Percentiles rank a stretch among this genome's conserved stretches.
phyloP scores from a whole-genome alignment of 306 rosid species.

The Pueraria montana region DNA sequence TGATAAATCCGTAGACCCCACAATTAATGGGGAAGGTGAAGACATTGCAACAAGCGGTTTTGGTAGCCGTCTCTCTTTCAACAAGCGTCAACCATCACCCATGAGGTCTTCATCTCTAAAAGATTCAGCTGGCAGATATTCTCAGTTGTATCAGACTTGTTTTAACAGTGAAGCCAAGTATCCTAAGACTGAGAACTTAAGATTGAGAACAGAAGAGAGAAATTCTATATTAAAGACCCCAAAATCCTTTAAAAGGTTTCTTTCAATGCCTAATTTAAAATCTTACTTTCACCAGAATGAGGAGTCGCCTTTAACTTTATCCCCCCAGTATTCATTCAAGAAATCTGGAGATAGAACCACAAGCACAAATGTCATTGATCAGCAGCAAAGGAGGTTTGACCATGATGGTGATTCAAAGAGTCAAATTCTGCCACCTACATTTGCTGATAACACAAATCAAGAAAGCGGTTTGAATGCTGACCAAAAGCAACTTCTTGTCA shows the following conservation, averaged over 20 bases:
- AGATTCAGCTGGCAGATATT: conserved; percentile 62
- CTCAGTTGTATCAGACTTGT: conserved; percentile 69
- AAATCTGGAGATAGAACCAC: conserved; percentile 34
- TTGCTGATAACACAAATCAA: conserved; percentile 29
- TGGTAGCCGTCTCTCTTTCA: conserved; percentile 35
- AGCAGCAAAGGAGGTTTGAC: conserved; percentile 19
- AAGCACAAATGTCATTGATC: conserved; percentile 40
- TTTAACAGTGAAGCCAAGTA: conserved; percentile 54
- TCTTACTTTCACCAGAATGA: conserved; percentile 55
- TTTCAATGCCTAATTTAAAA: conserved; percentile 70
- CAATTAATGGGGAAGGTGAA: conserved; percentile 49
- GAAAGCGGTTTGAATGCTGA: conserved; percentile 46
- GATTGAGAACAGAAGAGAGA: conserved; percentile 51
- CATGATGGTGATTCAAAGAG: conserved; percentile 39
- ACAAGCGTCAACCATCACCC: conserved; percentile 36
- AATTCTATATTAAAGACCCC: conserved; percentile 42
- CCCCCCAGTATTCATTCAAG: conserved; percentile 43
- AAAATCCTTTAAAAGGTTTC: conserved; percentile 66
- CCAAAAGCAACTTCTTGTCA: conserved; percentile 27
- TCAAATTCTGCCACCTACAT: conserved; percentile 22
- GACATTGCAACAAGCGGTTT: conserved; percentile 41
- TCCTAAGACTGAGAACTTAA: conserved; percentile 52
- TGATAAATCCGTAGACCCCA: conserved; percentile 39
- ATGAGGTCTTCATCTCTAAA: conserved; percentile 72
- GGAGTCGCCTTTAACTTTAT: conserved; percentile 49